phyloP scores from a whole-genome alignment of 306 rosid genomes.

The Boehmeria nivea region DNA sequence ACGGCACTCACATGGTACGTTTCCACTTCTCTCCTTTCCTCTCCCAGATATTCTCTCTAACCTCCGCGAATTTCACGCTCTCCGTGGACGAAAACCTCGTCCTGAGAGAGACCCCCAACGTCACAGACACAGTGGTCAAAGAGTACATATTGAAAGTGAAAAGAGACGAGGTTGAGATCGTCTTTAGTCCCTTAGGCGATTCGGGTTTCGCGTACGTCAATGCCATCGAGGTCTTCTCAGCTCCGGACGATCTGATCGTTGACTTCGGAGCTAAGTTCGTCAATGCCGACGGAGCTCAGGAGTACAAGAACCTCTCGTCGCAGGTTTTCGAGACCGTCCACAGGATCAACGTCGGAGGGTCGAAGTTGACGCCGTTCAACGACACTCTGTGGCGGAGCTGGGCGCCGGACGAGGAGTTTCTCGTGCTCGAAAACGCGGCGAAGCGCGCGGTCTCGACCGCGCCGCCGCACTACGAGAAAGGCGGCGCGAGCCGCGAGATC shows the following conservation, averaged over 20 bases:
- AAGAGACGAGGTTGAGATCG: conserved; percentile 39
- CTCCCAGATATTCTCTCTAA: conserved; percentile 42
- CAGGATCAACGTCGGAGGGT: conserved; percentile 86
- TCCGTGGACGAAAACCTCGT: conserved; percentile 41
- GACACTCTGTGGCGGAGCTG: conserved; percentile 95
- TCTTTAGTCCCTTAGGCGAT: conserved; percentile 40
- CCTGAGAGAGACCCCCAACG: conserved; percentile 23
- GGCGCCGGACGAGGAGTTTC: conserved; percentile 76
- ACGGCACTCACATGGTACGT: conserved; percentile 76
- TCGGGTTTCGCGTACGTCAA: conserved; percentile 66
- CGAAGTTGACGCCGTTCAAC: conserved; percentile 70
- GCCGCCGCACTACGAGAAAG: conserved; percentile 59
- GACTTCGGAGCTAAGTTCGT: conserved; percentile 65
- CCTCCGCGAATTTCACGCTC: conserved; percentile 56
- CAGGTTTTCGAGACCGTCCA: conserved; percentile 65
- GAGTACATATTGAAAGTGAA: conserved; percentile 56
- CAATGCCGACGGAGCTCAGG: conserved; percentile 38
- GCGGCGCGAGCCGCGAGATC: conserved; percentile 60
- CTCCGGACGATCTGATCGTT: conserved; percentile 64
- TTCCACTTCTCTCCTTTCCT: conserved; percentile 80
- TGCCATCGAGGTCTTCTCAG: conserved; percentile 72
- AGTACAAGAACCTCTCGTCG: conserved; percentile 50
- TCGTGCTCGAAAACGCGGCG: conserved; percentile 62
- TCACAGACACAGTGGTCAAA: conserved; percentile 33
- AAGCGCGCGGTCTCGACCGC: conserved; percentile 46